These are phyloP conservation scores for Phytophthora syringae DNA, from an alignment of 352 stramenopile species.

Conservation along the genomic window DNA sequence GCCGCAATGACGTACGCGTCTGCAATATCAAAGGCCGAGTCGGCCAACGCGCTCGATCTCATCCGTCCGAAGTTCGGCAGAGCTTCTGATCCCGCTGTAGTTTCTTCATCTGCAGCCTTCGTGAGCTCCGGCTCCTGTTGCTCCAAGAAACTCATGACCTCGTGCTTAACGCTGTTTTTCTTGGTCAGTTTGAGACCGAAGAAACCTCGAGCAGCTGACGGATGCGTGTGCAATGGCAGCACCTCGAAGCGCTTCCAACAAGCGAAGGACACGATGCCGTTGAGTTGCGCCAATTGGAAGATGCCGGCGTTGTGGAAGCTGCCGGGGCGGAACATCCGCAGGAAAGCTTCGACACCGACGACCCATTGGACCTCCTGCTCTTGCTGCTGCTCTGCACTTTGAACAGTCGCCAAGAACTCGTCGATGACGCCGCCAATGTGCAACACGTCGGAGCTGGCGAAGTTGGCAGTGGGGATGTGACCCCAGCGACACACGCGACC, in stretches of 20 bases:
- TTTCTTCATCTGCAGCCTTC: constrained; percentile 4
- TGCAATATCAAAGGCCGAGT: constrained; percentile 76
- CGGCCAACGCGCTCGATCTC: constrained; percentile 46
- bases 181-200: constrained; percentile 51
- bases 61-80: constrained; percentile 39
- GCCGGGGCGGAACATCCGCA: constrained; percentile 82
- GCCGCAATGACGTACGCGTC: constrained; percentile 85
- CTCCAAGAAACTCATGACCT: constrained; percentile 72
- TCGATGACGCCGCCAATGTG: constrained; percentile 64
- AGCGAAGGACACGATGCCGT: constrained; percentile 81
- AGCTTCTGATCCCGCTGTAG: constrained; percentile 8
- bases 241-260: constrained; percentile 71
- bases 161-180: constrained; percentile 65
- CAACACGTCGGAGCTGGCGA: constrained; percentile 73
- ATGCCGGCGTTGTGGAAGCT: constrained; percentile 85
- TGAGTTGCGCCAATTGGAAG: constrained; percentile 88
- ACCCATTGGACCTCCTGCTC: constrained; percentile 42
- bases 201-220: constrained; percentile 73
- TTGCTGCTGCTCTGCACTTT: constrained; percentile 24
- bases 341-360: constrained; percentile 88
- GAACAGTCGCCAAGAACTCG: constrained; percentile 42
- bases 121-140: constrained; percentile 49
- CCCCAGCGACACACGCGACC: constrained; percentile 63
- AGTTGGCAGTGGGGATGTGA: constrained; percentile 63
- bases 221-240: constrained; percentile 71